Evolutionary conservation across 164 flowering plant genomes (phyloP), one percentile per base, ranked within the genome.

Genomic region (Amborella trichopoda): DNA sequence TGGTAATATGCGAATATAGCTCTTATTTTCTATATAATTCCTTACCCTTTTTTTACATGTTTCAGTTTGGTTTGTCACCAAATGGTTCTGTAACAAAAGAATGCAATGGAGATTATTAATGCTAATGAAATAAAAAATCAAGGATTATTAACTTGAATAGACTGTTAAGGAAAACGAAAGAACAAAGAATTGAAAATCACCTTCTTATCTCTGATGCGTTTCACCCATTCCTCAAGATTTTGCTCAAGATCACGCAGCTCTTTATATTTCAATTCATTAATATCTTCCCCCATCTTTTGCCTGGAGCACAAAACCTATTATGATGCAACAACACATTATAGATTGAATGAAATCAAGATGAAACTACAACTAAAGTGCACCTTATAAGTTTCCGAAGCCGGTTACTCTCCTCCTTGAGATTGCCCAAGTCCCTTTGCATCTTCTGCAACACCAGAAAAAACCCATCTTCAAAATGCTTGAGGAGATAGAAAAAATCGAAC

Each of bases 341-440:
- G 18, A 6, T 11, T 10, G 42, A 41, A 4, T 9, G 25, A 4
- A n/a, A 26, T 22, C 25, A 5, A 22, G 23, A 23, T 3, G 37
- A 3, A 34, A 10, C 19, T 24, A n/a, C 48, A 44, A 21, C 26
- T 6, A 42, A 44, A 34, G 23, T 14, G 44, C 28, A 80, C 94
- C 85, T 76, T 25, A 83, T 83, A 12, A 78, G 74, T 47, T 59
- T 72, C 18, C 76, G 52, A 38, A 83, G 61, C 8, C 46, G 76
- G 17, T 52, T 43, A 40, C 76, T 80, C 6, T 72, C 55, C 37
- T 80, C 83, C 26, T 71, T 70, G 58, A 58, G 63, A 50, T 60
- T 71, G 41, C 44, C 60, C 67, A 73, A 63, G 33, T 58, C 41
- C 3, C 71, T 69, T 66, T 72, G 77, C 88, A 83, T 72, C 52